A percentile compares a stretch with the other conserved stretches of the same genome.
phyloP scores from a whole-genome alignment of 2,329 filamentous ascomycete species.

The Claviceps arundinis region DNA sequence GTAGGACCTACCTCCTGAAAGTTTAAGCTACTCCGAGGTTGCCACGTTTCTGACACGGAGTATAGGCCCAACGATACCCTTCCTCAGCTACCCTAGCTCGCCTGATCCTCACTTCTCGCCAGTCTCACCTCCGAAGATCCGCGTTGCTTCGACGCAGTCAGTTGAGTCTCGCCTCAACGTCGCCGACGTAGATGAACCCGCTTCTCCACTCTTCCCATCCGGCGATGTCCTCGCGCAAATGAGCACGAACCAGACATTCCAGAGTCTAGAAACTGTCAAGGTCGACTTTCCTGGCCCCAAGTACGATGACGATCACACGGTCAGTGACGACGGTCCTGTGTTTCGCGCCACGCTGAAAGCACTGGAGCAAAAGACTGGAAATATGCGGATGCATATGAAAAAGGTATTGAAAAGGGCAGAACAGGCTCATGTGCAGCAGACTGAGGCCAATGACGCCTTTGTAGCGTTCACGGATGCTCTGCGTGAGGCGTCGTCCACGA shows the following conservation, averaged over 20 bases:
- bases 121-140: constrained; percentile 58
- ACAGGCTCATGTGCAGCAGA: constrained; percentile 66
- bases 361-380: constrained; percentile 89
- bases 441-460: constrained; percentile 75
- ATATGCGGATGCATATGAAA: constrained; percentile 89
- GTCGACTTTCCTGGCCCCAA: constrained; percentile 80
- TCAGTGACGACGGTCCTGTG: constrained; percentile 82
- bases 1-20: constrained; percentile 31
- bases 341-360: constrained; percentile 96
- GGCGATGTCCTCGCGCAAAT: constrained; percentile 22
- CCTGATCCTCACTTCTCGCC: constrained; percentile 63
- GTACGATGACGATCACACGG: constrained; percentile 71
- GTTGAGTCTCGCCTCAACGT: constrained; percentile 71
- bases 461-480: constrained; percentile 72
- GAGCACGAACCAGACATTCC: constrained; percentile 12
- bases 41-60: background rate
- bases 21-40: background rate
- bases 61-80: constrained; percentile 27
- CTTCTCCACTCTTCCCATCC: constrained; percentile 34
- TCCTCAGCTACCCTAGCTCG: constrained; percentile 46
- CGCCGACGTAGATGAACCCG: constrained; percentile 49
- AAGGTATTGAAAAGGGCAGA: constrained; percentile 93
- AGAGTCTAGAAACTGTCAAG: constrained; percentile 46
- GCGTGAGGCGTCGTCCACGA: constrained; percentile 76
- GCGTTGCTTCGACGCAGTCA: constrained; percentile 77